Evolutionary conservation across 441 rosid species (phyloP), one percentile per base, ranked within the genome.

Genomic region (Omphalea diandra): DNA sequence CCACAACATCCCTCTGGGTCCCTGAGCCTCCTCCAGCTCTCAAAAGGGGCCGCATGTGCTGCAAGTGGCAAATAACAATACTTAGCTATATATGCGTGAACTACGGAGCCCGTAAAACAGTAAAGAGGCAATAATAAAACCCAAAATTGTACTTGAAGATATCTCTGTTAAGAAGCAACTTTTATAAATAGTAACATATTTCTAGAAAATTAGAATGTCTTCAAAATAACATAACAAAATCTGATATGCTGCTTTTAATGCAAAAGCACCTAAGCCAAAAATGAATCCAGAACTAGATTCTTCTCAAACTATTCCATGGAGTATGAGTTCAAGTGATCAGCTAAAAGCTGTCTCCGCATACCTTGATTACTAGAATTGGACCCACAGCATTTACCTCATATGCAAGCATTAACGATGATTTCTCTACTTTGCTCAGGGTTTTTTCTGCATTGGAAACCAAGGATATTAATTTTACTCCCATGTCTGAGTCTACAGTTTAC

Each of bases 1-100:
- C 93, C 31, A 98, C 90, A 58, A 87, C 87, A 72, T 85, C 93
- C 76, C 88, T 85, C 38, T 84, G 81, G 3, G 87, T 86, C 55
- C 91, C 93, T 60, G 14, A 75, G 46, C 91, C 94, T 70, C 94
- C 93, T 54, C 97, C 98, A 67, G 83, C 89, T 75, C 84, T 90
- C 60, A 94, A 86, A 72, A 94, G 96, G 49, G 98, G 96, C 96
- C 97, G 90, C 97, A 89, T 87, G 68, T 92, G 97, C 99, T 94
- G 84, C 71, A 63, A 75, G 73, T 38, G 73, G 4, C 73, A 70
- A 56, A 35, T 44, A 67, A 17, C 56, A 41, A n/a, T n/a, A n/a
- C n/a, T n/a, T n/a, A n/a, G n/a, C n/a, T n/a, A n/a, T n/a, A n/a
- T n/a, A n/a, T n/a, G n/a, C n/a, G n/a, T n/a, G n/a, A n/a, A n/a